Evolutionary conservation across 768 basidiomycete genomes (phyloP).

Genomic region (Paxillus ammoniavirescens): DNA sequence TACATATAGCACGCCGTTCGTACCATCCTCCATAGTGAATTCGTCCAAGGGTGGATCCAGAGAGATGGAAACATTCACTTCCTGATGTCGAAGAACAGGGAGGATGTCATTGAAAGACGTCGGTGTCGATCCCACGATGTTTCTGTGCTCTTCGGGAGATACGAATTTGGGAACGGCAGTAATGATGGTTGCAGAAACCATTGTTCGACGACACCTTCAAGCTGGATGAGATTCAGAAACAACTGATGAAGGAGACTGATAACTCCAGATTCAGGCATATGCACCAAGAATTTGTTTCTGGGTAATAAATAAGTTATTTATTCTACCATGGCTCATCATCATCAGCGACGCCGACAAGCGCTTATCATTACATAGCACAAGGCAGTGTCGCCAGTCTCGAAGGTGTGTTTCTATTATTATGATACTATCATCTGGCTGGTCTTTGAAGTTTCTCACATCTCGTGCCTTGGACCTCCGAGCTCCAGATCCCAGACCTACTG

Average conservation of each 20-base stretch:
- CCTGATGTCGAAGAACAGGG: slow-evolving; percentile 72
- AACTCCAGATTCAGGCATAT: background rate
- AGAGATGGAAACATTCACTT: slow-evolving; percentile 65
- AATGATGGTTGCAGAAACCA: slow-evolving; percentile 34
- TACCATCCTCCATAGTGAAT: slow-evolving; percentile 50
- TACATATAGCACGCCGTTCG: slow-evolving; percentile 73
- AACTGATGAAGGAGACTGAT: background rate
- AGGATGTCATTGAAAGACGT: slow-evolving; percentile 82
- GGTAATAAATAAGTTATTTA: too few relatives aligned
- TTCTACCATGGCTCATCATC: too few relatives aligned
- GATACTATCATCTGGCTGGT: too few relatives aligned
- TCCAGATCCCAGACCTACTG: background rate
- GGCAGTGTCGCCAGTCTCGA: too few relatives aligned
- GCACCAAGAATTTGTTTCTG: too few relatives aligned
- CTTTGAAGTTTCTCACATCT: background rate
- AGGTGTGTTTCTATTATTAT: too few relatives aligned
- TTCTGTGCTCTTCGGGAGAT: slow-evolving; percentile 65
- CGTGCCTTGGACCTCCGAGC: background rate
- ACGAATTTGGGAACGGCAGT: slow-evolving; percentile 43
- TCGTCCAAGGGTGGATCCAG: slow-evolving; percentile 69
- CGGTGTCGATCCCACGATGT: slow-evolving; percentile 76
- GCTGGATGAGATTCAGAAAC: background rate
- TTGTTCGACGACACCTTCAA: background rate
- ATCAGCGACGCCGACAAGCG: too few relatives aligned
- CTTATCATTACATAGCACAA: too few relatives aligned